Evolutionary conservation across 306 rosid genomes (phyloP), one percentile per base, ranked within the genome.

Genomic region (Calophaca sinica): DNA sequence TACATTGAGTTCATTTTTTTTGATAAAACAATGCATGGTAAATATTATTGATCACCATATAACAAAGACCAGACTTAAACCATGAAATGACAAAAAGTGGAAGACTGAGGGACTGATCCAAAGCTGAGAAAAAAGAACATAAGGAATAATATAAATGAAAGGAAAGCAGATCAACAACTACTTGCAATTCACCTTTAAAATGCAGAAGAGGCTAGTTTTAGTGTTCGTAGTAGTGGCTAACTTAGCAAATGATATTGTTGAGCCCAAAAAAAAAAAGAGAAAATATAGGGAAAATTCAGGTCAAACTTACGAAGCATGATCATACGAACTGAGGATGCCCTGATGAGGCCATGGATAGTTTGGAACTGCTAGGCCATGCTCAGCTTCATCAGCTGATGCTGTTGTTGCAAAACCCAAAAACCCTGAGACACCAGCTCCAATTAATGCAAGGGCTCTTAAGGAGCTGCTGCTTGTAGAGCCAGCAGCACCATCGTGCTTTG

Each of bases 331-430:
- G 59, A 94, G 94, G 58, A 94, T 94, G 72, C 99, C 99, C 70
- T 81, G n/a, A 81, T 94, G 99, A 72, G 99, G 97, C 99, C 99
- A 94, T 14, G 99, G 99, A 86, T 92, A 94, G 88, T 39, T 84
- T 64, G 99, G 93, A 80, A 87, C 85, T 32, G 84, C 96, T 68
- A 94, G 88, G 77, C 99, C 97, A 76, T 94, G 97, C 74, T 94
- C 99, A 62, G 97, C 96, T 88, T 94, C 99, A 87, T 94, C 99
- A 64, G 97, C 96, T 62, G 88, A 85, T 68, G 97, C 94, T 0
- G 86, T 74, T 15, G 96, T 86, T 31, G 92, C 87, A 84, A 94
- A 92, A 78, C 97, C 66, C 31, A 94, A 80, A 9, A 91, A 50
- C 32, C 99, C 96, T 5, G 96, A 88, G 48, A 94, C 73, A 45